Conservation (phyloP, 306 rosid genomes). For the Rubus idaeus region DNA sequence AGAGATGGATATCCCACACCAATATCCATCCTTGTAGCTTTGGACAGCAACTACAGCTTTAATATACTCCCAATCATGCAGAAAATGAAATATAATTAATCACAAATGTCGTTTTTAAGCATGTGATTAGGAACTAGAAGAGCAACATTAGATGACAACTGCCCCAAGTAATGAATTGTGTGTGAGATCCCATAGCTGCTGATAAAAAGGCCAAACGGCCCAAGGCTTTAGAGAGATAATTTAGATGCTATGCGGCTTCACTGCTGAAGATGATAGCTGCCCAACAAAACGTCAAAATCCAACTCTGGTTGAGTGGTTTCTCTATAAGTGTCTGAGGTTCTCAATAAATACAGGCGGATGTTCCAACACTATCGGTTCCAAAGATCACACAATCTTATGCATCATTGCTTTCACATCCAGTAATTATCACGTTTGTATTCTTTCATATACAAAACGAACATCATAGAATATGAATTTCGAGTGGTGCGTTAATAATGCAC, state of each 20-base stretch:
- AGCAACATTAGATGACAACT: conserved; percentile 13
- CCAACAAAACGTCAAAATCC: conserved; percentile 7
- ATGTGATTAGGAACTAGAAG: not conserved
- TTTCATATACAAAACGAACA: not conserved
- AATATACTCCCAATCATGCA: not conserved
- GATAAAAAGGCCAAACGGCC: not conserved
- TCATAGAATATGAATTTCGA: not conserved
- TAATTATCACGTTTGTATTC: not conserved
- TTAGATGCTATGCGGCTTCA: conserved; percentile 3
- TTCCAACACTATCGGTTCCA: not conserved
- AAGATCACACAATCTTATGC: not conserved
- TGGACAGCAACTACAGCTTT: not conserved
- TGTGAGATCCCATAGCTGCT: conserved; percentile 1
- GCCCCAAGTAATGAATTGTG: too few relatives aligned
- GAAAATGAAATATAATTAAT: not conserved
- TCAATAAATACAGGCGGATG: not conserved
- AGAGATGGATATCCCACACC: not conserved
- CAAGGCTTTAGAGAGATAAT: not conserved
- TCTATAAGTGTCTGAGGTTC: not conserved
- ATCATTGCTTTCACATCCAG: not conserved
- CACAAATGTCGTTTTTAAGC: not conserved
- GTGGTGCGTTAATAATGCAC: too few relatives aligned
- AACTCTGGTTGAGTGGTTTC: not conserved
- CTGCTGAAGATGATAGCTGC: not conserved
- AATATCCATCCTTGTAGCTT: not conserved